Percentiles rank a stretch among this genome's conserved stretches.
These are phyloP conservation scores for Paramecium sexaurelia DNA, from an alignment of 73 alveolate genomes.

Conservation along the genomic window DNA sequence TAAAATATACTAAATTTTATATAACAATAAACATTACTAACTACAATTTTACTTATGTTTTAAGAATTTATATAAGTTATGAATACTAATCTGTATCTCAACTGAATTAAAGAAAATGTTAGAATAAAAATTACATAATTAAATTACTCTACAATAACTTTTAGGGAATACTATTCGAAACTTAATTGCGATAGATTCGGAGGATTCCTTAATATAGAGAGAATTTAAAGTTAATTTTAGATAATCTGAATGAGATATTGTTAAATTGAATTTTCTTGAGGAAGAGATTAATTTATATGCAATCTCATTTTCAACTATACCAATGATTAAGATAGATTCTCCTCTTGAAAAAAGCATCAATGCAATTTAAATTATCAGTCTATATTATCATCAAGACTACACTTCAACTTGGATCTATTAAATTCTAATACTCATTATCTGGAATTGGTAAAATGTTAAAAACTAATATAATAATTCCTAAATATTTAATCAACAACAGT, in stretches of 20 bases:
- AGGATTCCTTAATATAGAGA: conserved; percentile 62
- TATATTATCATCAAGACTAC: conserved; percentile 35
- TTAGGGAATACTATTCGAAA: neutral
- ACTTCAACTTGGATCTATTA: neutral
- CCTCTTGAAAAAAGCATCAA: neutral
- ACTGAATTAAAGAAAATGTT: no score
- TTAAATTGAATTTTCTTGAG: neutral
- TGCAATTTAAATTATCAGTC: neutral
- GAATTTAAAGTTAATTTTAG: neutral
- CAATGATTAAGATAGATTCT: conserved; percentile 57
- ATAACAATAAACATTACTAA: no score
- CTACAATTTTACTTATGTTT: no score
- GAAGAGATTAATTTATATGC: conserved; percentile 43
- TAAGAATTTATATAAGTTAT: no score
- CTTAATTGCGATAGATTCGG: conserved; percentile 50
- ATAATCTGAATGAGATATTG: neutral
- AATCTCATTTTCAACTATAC: conserved; percentile 59
- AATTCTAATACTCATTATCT: neutral
- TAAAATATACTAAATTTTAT: no score
- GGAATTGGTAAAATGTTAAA: conserved; percentile 30
- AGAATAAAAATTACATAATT: no score
- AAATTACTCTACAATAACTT: neutral
- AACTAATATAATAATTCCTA: neutral
- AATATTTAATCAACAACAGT: neutral
- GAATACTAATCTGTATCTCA: no score